A percentile compares a stretch with the other conserved stretches of the same genome.
phyloP scores from a whole-genome alignment of 2,329 filamentous ascomycete species.

The Ceratocystis colombiana region DNA sequence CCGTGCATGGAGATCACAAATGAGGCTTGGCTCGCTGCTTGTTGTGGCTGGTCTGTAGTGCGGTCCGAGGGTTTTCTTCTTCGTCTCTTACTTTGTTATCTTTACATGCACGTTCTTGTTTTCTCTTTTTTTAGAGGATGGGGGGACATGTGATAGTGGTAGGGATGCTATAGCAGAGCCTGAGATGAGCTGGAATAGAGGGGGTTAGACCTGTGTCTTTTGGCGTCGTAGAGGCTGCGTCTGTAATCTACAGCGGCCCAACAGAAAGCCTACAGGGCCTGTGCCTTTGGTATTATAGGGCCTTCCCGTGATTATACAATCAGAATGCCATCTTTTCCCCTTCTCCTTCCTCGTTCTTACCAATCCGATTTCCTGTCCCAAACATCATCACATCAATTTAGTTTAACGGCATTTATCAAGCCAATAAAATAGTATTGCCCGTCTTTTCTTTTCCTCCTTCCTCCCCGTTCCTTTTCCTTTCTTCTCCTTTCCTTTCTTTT shows the following conservation, averaged over 20 bases:
- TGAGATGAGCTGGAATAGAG: too few relatives aligned
- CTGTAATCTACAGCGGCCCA: too few relatives aligned
- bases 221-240: too few relatives aligned
- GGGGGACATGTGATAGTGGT: slow-evolving; percentile 8
- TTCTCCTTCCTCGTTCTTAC: neutral
- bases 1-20: slow-evolving; percentile 1
- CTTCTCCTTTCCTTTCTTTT: neutral
- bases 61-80: slow-evolving; percentile 10
- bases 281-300: too few relatives aligned
- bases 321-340: neutral
- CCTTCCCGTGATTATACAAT: too few relatives aligned
- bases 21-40: slow-evolving; percentile 7
- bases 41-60: slow-evolving; percentile 1
- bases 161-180: too few relatives aligned
- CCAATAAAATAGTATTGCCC: neutral
- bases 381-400: slow-evolving; percentile 1
- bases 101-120: neutral
- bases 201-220: too few relatives aligned
- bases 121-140: neutral
- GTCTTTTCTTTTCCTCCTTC: neutral
- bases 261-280: too few relatives aligned
- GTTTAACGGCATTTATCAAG: too few relatives aligned
- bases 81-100: neutral
- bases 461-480: neutral
- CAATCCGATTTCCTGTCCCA: neutral